Evolutionary conservation across 2,329 filamentous ascomycete species (phyloP).

Genomic region (Chrysosporium queenslandicum): DNA sequence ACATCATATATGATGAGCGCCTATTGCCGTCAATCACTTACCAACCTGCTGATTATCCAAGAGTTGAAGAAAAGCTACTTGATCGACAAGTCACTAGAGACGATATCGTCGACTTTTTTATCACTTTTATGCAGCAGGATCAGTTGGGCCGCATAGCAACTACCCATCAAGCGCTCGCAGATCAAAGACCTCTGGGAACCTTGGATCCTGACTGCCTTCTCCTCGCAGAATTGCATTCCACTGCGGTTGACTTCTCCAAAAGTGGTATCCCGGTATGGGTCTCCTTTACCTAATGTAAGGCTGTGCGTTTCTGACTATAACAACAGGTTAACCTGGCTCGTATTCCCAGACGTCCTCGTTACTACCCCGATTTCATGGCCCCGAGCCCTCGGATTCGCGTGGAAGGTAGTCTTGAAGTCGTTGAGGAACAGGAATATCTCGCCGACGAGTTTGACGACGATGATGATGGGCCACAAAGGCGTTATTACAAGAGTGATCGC

Average conservation of each 20-base stretch:
- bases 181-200: slow-evolving; percentile 46
- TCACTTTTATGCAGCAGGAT: slow-evolving; percentile 64
- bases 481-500: slow-evolving; percentile 59
- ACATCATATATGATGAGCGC: slow-evolving; percentile 60
- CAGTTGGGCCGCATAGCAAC: slow-evolving; percentile 56
- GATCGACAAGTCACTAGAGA: slow-evolving; percentile 46
- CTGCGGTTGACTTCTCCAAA: slow-evolving; percentile 66
- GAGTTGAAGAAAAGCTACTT: slow-evolving; percentile 49
- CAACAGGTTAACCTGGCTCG: slow-evolving; percentile 15
- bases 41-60: slow-evolving; percentile 60
- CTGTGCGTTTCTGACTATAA: background rate
- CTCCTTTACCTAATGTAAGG: slow-evolving; percentile 9
- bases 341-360: slow-evolving; percentile 16
- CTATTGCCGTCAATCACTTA: slow-evolving; percentile 40
- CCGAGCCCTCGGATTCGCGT: slow-evolving; percentile 38
- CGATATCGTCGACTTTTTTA: slow-evolving; percentile 72
- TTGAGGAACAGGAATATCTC: slow-evolving; percentile 40
- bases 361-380: slow-evolving; percentile 47
- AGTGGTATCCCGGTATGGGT: slow-evolving; percentile 50
- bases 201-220: slow-evolving; percentile 41
- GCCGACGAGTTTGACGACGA: slow-evolving; percentile 40
- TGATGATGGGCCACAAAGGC: slow-evolving; percentile 38
- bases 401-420: slow-evolving; percentile 27
- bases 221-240: slow-evolving; percentile 57
- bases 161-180: slow-evolving; percentile 55